Conservation (phyloP, 2,329 filamentous ascomycete genomes). For the Dissoconium aciculare region DNA sequence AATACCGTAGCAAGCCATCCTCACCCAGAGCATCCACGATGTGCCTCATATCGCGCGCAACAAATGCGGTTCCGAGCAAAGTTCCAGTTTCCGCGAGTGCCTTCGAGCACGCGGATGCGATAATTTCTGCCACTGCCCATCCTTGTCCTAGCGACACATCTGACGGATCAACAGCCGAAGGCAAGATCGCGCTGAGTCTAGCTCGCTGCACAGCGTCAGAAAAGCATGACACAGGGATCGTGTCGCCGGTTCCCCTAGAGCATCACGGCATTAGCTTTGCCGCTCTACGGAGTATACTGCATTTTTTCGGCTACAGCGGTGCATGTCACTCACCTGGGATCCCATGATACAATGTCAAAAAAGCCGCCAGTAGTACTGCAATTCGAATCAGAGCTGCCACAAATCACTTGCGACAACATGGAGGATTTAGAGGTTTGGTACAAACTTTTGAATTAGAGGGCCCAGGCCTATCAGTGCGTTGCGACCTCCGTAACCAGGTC, state of each 20-base stretch:
- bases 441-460: no score
- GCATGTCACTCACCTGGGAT: no score
- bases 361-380: no score
- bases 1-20: conserved; percentile 29
- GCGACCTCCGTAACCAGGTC: conserved; percentile 7
- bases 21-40: conserved; percentile 32
- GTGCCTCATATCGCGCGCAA: conserved; percentile 31
- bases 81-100: conserved; percentile 19
- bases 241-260: conserved; percentile 10
- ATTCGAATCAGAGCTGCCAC: no score
- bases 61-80: conserved; percentile 31
- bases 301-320: no score
- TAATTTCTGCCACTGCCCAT: conserved; percentile 7
- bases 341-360: no score
- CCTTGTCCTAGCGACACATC: conserved; percentile 8
- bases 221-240: conserved; percentile 11
- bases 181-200: conserved; percentile 1
- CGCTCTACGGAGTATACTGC: not conserved
- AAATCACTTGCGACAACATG: no score
- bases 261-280: not conserved
- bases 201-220: conserved; percentile 1
- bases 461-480: no score
- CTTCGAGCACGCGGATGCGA: conserved; percentile 6
- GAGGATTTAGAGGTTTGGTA: no score
- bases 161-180: conserved; percentile 4